Evolutionary conservation across 257 asterid species (phyloP).

Genomic region (Gentiana straminea): DNA sequence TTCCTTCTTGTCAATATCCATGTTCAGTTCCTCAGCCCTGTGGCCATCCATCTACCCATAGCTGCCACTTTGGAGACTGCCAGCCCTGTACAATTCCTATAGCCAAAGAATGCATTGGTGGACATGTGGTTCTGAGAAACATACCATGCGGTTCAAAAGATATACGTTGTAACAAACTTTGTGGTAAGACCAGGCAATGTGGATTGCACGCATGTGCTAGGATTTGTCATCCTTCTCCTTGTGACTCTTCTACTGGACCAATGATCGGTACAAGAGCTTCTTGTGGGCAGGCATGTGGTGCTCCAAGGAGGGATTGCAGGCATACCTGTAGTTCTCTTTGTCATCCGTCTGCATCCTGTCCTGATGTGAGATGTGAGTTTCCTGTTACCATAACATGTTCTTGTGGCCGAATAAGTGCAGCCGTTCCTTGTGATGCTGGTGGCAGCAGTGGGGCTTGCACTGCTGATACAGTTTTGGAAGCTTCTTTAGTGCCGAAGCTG

Average conservation of each 20-base stretch:
- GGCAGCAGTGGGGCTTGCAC: slow-evolving; percentile 35
- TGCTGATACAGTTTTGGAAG: slow-evolving; percentile 47
- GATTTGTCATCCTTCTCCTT: slow-evolving; percentile 75
- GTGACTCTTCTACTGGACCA: slow-evolving; percentile 51
- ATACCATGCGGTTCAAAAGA: slow-evolving; percentile 96
- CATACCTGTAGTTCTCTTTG: slow-evolving; percentile 81
- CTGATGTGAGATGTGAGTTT: slow-evolving; percentile 79
- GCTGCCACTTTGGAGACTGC: slow-evolving; percentile 97
- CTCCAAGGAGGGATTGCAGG: slow-evolving; percentile 92
- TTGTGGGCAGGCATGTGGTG: slow-evolving; percentile 92
- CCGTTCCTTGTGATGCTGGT: slow-evolving; percentile 91
- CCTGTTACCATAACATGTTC: slow-evolving; percentile 76
- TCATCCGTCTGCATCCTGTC: slow-evolving; percentile 74
- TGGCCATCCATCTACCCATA: slow-evolving; percentile 91
- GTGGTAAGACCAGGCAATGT: slow-evolving; percentile 97
- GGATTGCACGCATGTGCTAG: slow-evolving; percentile 94
- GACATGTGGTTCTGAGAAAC: slow-evolving; percentile 79
- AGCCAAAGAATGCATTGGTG: slow-evolving; percentile 90
- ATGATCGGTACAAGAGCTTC: slow-evolving; percentile 38
- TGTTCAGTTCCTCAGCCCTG: slow-evolving; percentile 93
- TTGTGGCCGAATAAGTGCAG: slow-evolving; percentile 70
- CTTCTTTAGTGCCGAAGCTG: slow-evolving; percentile 61
- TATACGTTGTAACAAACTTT: slow-evolving; percentile 78
- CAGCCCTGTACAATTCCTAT: slow-evolving; percentile 85
- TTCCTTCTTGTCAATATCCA: slow-evolving; percentile 81